Percentiles rank a stretch among this genome's conserved stretches.
Conservation (phyloP, 108 stramenopile species). For the Skeletonema costatum region DNA sequence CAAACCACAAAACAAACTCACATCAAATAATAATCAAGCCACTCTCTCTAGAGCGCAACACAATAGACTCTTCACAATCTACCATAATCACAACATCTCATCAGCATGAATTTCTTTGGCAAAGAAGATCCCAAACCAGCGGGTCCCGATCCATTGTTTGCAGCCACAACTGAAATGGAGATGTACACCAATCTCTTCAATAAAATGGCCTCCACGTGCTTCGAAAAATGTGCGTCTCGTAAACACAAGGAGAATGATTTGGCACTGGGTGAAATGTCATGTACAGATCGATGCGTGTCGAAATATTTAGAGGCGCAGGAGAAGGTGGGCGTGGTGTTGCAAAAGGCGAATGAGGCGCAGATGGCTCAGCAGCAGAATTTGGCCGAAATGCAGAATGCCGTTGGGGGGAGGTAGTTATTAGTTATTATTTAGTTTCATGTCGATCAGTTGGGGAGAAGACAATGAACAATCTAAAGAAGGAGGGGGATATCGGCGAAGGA, state of each 20-base stretch:
- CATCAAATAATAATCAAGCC: too few species aligned
- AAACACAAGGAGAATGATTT: slow-evolving; percentile 91
- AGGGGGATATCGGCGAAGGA: not conserved
- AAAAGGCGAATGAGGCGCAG: slow-evolving; percentile 87
- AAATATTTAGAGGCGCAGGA: slow-evolving; percentile 95
- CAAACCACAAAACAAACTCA: too few species aligned
- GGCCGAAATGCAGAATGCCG: slow-evolving; percentile 70
- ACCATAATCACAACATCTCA: not conserved
- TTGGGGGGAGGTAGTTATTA: slow-evolving; percentile 53
- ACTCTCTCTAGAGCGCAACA: too few species aligned
- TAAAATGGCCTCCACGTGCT: slow-evolving; percentile 91
- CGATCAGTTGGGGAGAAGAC: not conserved
- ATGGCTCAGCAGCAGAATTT: slow-evolving; percentile 70
- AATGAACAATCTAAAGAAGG: not conserved
- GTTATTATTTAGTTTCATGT: not conserved
- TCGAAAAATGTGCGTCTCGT: slow-evolving; percentile 90
- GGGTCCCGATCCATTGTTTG: slow-evolving; percentile 85
- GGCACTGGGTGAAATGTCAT: slow-evolving; percentile 94
- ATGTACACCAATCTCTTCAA: slow-evolving; percentile 97
- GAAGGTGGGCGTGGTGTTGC: slow-evolving; percentile 82
- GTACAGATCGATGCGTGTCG: slow-evolving; percentile 93
- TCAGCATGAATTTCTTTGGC: slow-evolving; percentile 69
- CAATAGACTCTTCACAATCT: too few species aligned
- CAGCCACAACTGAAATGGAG: slow-evolving; percentile 96
- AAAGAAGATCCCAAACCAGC: slow-evolving; percentile 60